Evolutionary conservation across 2,329 filamentous ascomycete species (phyloP), one percentile per base, ranked within the genome.

Genomic region (Apiospora hydei): DNA sequence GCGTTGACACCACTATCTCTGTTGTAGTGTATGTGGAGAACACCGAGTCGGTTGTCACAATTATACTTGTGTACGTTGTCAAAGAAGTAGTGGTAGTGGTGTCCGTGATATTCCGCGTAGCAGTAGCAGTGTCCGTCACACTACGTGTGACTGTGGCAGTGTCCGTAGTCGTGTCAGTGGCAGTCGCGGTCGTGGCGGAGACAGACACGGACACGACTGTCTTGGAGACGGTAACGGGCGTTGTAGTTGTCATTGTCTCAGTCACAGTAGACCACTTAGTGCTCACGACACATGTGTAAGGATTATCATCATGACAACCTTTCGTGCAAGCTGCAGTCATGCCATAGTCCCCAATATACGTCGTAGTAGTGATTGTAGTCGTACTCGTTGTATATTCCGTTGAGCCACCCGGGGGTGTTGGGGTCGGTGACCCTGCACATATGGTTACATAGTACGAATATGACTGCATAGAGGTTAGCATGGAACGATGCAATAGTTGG

Each of bases 11-110:
- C 38, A 61, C 61, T 26, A 73, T 72, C 66, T 76, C 69, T 24
- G 78, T 79, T 75, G 72, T 82, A 43, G 57, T 78, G 67, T 79
- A 79, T 16, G 81, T 82, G 21, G 70, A 77, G 73, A 75, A 77
- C 53, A 77, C 75, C 16, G 79, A 80, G 68, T 80, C 77, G n/a
- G 78, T 80, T 26, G 78, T 79, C 18, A 78, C 69, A 61, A 77
- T 78, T 13, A 78, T 80, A 10, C 76, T 77, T 18, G 77, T 80
- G 21, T 72, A 73, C n/a, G 73, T 75, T 2, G 77, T 72, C n/a
- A 47, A 13, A 46, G 73, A 70, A 24, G 77, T 78, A 3, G 74
- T 76, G 16, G 73, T 76, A 8, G 69, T 68, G n/a, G 75, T 77
- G 30, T 72, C 72, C 5, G 72, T 78, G 57, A 75, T 26, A 26